phyloP scores from a whole-genome alignment of 495 filamentous ascomycete genomes.

The Hyphodiscus hymeniophilus region DNA sequence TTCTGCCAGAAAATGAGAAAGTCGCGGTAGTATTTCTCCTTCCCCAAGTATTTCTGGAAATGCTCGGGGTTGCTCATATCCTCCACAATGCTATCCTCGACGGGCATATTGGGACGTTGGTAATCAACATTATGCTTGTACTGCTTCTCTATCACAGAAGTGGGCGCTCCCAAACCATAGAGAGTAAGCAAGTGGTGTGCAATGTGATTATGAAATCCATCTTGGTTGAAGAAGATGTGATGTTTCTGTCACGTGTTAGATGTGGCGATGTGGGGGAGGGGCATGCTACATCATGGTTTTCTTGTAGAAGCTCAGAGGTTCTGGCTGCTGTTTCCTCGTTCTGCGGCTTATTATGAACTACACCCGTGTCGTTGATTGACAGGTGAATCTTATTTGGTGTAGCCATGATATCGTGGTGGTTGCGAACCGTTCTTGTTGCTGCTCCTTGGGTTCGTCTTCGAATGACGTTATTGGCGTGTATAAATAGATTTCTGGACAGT shows the following conservation, averaged over 20 bases:
- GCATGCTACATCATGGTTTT: conserved; percentile 51
- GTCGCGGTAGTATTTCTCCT: conserved; percentile 26
- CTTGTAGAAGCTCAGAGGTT: conserved; percentile 58
- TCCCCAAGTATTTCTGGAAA: conserved; percentile 41
- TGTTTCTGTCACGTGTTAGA: conserved; percentile 35
- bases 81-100: conserved; percentile 35
- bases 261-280: background rate
- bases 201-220: conserved; percentile 64
- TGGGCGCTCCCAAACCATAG: conserved; percentile 61
- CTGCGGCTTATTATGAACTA: conserved; percentile 41
- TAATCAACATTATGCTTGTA: conserved; percentile 54
- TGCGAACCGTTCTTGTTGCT: background rate
- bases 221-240: conserved; percentile 70
- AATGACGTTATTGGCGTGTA: too few relatives aligned
- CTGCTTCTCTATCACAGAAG: conserved; percentile 43
- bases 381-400: conserved; percentile 56
- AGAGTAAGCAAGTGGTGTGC: conserved; percentile 67
- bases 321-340: conserved; percentile 50
- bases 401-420: conserved; percentile 43
- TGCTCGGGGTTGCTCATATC: conserved; percentile 42
- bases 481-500: too few relatives aligned
- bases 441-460: background rate
- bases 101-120: conserved; percentile 42
- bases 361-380: conserved; percentile 45
- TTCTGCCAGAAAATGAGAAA: conserved; percentile 65